Percentiles rank a stretch among this genome's conserved stretches.
Conservation (phyloP, 352 stramenopile genomes). For the Phytophthora cajani region DNA sequence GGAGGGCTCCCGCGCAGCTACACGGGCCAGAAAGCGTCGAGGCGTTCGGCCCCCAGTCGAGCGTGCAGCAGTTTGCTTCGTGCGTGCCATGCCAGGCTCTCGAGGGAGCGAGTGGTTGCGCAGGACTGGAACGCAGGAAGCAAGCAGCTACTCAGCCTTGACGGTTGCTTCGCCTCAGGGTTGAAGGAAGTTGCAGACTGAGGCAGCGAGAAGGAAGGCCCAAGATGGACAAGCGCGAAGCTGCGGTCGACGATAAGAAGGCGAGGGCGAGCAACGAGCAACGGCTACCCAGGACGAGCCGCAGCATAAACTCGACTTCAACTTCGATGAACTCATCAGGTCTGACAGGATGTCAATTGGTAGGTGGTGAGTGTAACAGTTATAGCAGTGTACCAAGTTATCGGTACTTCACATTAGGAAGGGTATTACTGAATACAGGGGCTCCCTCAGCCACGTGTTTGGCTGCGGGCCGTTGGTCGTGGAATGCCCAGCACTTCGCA, state of each 20-base stretch:
- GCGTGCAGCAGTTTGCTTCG: too few species aligned
- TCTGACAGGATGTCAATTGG: background rate
- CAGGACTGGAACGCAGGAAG: too few species aligned
- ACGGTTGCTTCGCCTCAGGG: too few species aligned
- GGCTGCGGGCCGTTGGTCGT: background rate
- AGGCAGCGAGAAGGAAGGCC: background rate
- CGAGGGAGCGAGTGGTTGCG: too few species aligned
- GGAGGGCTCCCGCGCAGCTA: too few species aligned
- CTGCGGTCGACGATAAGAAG: background rate
- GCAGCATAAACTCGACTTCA: background rate
- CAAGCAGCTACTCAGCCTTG: background rate
- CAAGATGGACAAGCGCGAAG: background rate
- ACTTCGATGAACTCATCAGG: background rate
- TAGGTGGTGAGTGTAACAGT: background rate
- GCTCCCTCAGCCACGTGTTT: background rate
- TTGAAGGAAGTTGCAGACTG: background rate
- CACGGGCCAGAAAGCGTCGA: too few species aligned
- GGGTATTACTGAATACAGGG: background rate
- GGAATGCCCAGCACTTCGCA: background rate
- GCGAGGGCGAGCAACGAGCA: background rate
- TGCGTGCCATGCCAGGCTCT: too few species aligned
- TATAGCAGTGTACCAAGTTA: background rate
- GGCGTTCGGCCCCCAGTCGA: too few species aligned
- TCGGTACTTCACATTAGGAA: slow-evolving; percentile 1
- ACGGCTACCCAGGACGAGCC: background rate